Base-by-base conservation (phyloP, 495 filamentous ascomycete species). In the Sphaerosporella brunnea region DNA sequence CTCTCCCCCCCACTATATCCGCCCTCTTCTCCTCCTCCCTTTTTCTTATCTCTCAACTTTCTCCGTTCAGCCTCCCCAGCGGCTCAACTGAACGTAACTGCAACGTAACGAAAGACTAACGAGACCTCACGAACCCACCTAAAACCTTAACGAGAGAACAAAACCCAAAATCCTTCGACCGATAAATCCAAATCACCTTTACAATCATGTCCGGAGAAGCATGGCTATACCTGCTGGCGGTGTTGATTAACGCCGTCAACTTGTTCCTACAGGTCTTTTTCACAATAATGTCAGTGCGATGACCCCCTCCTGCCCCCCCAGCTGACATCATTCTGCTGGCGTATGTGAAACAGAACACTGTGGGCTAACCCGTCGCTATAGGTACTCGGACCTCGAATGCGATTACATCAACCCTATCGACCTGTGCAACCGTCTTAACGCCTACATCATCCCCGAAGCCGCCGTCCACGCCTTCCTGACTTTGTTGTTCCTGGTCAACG, bases 361-460 rank as follows among this genome's bases (percentile, higher is more conserved):
- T n/a, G 20, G 16, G 25, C 44, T 47, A 18, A 35, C 18, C n/a
- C 11, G 2, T 13, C 23, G n/a, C 47, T 36, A 41, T 26, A 61
- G 58, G 58, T 61, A 61, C 53, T 61, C 58, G 49, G 58, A 61
- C 48, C 51, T 61, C 2, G 58, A 61, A 49, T 61, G 88, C 69
- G 92, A 99, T 69, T 99, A 99, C 69, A 96, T 99, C 71, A 99
- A 99, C 70, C 92, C 92, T 13, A 96, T 96, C 72, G 92, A 99
- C 62, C 87, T 99, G 53, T 99, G 92, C 80, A 99, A 99, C 79
- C 82, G 92, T 56, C 82, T 99, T 53, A 99, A 99, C 71, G 86
- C 86, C 64, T 96, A 99, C 71, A 99, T 99, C 65, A 78, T 96
- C 63, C 92, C 92, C 63, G 92, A 99, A 75, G 92, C 90, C 56